A percentile compares a stretch with the other conserved stretches of the same genome.
phyloP scores from a whole-genome alignment of 2,329 filamentous ascomycete genomes.

The Diaporthe ilicicola region DNA sequence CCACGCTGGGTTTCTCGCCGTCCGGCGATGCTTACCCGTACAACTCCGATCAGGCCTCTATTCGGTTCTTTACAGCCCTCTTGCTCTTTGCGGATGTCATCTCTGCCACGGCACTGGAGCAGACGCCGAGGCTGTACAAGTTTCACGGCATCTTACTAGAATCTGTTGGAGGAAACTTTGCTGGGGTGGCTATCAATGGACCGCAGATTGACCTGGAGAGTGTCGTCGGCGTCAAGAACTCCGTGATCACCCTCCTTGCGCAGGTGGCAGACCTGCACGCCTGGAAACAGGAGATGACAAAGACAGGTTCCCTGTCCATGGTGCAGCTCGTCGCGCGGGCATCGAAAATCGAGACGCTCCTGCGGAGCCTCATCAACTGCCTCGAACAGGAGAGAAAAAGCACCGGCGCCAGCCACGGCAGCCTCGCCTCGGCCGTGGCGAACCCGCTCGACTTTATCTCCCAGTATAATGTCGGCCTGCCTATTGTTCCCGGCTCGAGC shows the following conservation, averaged over 20 bases:
- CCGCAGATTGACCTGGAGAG: slow-evolving; percentile 55
- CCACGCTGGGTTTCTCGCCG: slow-evolving; percentile 27
- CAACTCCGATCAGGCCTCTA: slow-evolving; percentile 42
- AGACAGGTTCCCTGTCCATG: slow-evolving; percentile 53
- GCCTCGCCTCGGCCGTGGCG: not conserved
- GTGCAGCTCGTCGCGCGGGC: slow-evolving; percentile 49
- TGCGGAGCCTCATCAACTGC: slow-evolving; percentile 44
- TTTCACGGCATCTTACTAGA: slow-evolving; percentile 49
- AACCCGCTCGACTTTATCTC: slow-evolving; percentile 25
- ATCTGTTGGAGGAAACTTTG: not conserved
- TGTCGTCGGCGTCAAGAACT: slow-evolving; percentile 65
- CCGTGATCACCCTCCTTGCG: slow-evolving; percentile 62
- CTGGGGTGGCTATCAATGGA: slow-evolving; percentile 41
- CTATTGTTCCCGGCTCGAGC: not conserved
- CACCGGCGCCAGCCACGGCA: slow-evolving; percentile 41
- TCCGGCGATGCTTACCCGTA: not conserved
- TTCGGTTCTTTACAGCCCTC: slow-evolving; percentile 44
- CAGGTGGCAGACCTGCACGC: slow-evolving; percentile 61
- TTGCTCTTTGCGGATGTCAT: slow-evolving; percentile 49
- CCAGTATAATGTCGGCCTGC: not conserved
- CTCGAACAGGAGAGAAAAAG: slow-evolving; percentile 39
- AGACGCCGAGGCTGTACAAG: slow-evolving; percentile 44
- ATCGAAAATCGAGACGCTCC: slow-evolving; percentile 47
- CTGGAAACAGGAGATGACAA: slow-evolving; percentile 61
- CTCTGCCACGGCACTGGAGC: slow-evolving; percentile 43